Percentiles rank a stretch among this genome's conserved stretches.
phyloP scores from a whole-genome alignment of 768 basidiomycete genomes.

The Lactarius vividus region DNA sequence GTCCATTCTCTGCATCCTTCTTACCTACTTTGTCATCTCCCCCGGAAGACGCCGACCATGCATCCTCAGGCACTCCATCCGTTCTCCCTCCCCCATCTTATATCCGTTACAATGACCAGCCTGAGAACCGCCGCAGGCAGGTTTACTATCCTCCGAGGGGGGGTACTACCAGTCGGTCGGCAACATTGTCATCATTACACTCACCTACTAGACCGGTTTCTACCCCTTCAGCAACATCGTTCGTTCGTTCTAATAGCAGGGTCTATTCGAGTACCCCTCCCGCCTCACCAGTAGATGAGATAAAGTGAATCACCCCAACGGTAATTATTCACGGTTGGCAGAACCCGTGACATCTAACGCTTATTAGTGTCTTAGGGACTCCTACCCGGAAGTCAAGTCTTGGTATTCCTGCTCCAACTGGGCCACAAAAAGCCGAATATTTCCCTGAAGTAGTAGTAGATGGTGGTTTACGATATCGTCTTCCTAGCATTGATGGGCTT shows the following conservation, averaged over 20 bases:
- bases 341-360: too few species aligned
- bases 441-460: too few species aligned
- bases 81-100: not conserved
- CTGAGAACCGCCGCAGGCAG: not conserved
- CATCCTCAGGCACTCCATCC: not conserved
- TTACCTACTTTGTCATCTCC: not conserved
- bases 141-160: not conserved
- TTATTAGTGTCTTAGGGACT: too few species aligned
- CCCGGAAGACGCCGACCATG: not conserved
- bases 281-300: too few species aligned
- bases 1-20: not conserved
- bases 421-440: too few species aligned
- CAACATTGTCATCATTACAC: not conserved
- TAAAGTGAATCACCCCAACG: too few species aligned
- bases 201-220: not conserved
- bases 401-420: too few species aligned
- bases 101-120: not conserved
- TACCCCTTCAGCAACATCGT: not conserved
- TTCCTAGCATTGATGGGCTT: too few species aligned
- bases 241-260: not conserved
- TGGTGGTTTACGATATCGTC: too few species aligned
- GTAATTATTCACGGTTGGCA: too few species aligned
- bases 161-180: not conserved
- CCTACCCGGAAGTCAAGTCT: too few species aligned
- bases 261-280: too few species aligned